phyloP scores from a whole-genome alignment of 2,329 filamentous ascomycete genomes.

The Xylariomycetidae sp. region DNA sequence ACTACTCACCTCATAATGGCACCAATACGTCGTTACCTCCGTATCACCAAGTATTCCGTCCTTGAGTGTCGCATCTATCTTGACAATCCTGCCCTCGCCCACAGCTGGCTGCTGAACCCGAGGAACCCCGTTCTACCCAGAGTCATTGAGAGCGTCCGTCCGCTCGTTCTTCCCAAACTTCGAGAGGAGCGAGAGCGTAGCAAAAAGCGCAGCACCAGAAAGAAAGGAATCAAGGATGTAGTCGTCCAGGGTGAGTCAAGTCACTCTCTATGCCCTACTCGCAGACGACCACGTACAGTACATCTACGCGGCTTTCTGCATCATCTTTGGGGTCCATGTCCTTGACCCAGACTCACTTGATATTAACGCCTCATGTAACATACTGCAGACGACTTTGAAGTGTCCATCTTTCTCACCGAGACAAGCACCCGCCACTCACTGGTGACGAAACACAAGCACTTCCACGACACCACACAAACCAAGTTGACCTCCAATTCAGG shows the following conservation, averaged over 20 bases:
- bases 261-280: slow-evolving; percentile 11
- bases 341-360: slow-evolving; percentile 11
- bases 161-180: slow-evolving; percentile 83
- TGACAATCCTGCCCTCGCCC: slow-evolving; percentile 77
- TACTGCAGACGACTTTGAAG: slow-evolving; percentile 81
- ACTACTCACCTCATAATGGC: slow-evolving; percentile 56
- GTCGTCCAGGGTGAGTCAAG: slow-evolving; percentile 64
- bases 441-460: slow-evolving; percentile 78
- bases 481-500: slow-evolving; percentile 58
- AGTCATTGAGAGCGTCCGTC: slow-evolving; percentile 80
- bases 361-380: slow-evolving; percentile 17
- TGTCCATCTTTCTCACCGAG: slow-evolving; percentile 89
- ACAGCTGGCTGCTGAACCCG: slow-evolving; percentile 78
- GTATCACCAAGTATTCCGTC: slow-evolving; percentile 89
- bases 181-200: slow-evolving; percentile 64
- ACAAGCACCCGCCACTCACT: slow-evolving; percentile 80
- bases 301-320: slow-evolving; percentile 11
- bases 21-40: slow-evolving; percentile 80
- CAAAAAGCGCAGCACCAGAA: slow-evolving; percentile 64
- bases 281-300: slow-evolving; percentile 11
- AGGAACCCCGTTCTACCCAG: slow-evolving; percentile 72
- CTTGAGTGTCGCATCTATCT: slow-evolving; percentile 97
- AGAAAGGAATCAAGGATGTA: slow-evolving; percentile 82
- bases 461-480: slow-evolving; percentile 52
- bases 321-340: slow-evolving; percentile 4